Base-by-base conservation (phyloP, 495 filamentous ascomycete genomes). In the Lasiosphaeriaceae sp. region DNA sequence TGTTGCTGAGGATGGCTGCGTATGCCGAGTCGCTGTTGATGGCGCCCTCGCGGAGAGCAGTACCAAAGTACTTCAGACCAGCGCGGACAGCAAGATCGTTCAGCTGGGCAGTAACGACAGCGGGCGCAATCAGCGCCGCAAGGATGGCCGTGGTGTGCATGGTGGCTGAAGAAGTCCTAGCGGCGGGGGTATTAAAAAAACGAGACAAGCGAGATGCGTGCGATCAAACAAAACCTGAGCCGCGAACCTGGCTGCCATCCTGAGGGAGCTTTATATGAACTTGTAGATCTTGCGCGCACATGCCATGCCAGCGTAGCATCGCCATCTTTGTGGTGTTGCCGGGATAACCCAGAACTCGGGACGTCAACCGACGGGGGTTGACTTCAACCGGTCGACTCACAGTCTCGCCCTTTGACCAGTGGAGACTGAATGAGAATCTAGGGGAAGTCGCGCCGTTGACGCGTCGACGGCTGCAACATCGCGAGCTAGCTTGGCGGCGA, bases 31-130 rank as follows among this genome's bases (percentile, higher is more conserved):
- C 80, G 19, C 63, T 76, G 52, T 48, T 55, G 52, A 61, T 46
- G 80, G 65, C 61, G 79, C 77, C 8, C 55, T 86, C 84, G 51
- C 84, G 74, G 20, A 82, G 83, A 0, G 79, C 81, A 11, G 79
- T 78, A 44, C 84, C 84, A 54, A 87, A 86, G 69, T 85, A 87
- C 16, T 70, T 35, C 51, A 78, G 72, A 54, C 82, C 78, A 26
- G 75, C 76, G 2, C 74, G 72, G 23, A 78, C 71, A 43, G 80
- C 80, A 47, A 84, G 79, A 17, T 77, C 69, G 53, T 86, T 63
- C 17, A 85, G 70, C 53, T 73, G 71, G 9, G 70, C 62, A 29
- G 63, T 62, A 26, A 69, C 66, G 35, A 62, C 58, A 22, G 68
- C 51, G 0, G 70, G 62, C 43, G 65, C 72, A 17, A 71, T 59